Evolutionary conservation across 2,329 filamentous ascomycete species (phyloP), one percentile per base, ranked within the genome.

Genomic region (Colletotrichum sp.): DNA sequence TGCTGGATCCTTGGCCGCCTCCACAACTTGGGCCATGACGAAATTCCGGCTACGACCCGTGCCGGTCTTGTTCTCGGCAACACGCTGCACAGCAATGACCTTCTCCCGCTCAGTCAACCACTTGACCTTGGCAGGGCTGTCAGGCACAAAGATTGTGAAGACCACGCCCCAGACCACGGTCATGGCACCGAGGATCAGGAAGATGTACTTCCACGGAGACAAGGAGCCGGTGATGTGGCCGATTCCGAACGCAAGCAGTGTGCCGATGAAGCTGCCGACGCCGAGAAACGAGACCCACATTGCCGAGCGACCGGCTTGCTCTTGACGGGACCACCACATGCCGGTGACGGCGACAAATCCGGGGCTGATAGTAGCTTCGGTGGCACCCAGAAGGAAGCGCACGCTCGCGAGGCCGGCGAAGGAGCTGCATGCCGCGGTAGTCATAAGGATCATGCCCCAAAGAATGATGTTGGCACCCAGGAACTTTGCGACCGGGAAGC

Each of bases 281-380:
- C 85, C 85, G 25, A 84, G 84, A 57, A 82, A 85, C 8, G 84
- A 85, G 65, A 84, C 84, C 81, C 84, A 85, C 71, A 81, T 80
- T 57, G 83, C 83, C 6, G 84, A 83, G 3, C 84, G 81, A 32
- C 82, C 79, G 3, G 83, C 83, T 66, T 86, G 84, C 52, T 86
- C 84, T 5, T 80, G 79, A 11, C 83, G 81, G 2, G 84, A 85
- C 69, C 85, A 86, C 85, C 85, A 86, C 52, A 85, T 82, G 5
- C 81, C 83, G 68, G 84, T 83, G 1, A 86, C 78, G 6, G 85
- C 79, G 52, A 86, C 84, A 66, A 85, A 86, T 2, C 80, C 83
- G 65, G 78, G 84, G 64, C 77, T 83, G 27, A 81, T 81, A 64
- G 78, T 82, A 19, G 77, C 81, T 74, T 86, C 85, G 25, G 85